Base-by-base conservation (phyloP, 805 yeast genomes). In the Metschnikowia kunwiensis region DNA sequence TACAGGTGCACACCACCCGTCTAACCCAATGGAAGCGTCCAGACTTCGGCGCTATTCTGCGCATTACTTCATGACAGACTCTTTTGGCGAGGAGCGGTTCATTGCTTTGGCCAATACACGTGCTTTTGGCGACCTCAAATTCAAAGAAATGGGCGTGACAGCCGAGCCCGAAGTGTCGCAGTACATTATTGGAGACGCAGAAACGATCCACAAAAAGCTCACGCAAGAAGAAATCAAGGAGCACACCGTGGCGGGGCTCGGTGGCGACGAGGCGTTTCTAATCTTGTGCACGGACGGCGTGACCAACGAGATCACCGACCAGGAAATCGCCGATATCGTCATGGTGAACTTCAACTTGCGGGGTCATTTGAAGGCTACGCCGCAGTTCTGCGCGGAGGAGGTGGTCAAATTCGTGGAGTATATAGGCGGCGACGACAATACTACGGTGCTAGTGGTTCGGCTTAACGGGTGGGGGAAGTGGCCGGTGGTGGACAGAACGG, bases 381-480 rank as follows among this genome's bases (percentile, higher is more conserved):
- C 97, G 1, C 95, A 86, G 50, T 74, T 66, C 29, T 86, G 94
- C 24, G 89, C 97, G 0, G 79, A 77, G 42, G 97, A 89, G 55
- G 84, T 93, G 13, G 77, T 91, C 9, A 74, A 80, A 50, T 93
- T 80, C 57, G 82, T 88, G 8, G 88, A 83, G 55, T 85, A 85
- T 27, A 74, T 89, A 7, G 95, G 95, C 10, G 93, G 95, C 2
- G 88, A 86, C 51, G 98, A 93, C 58, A 93, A 93, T 61, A 95
- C 97, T n/a, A 87, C 97, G 2, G 87, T 96, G 56, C 53, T 83
- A 44, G 85, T 93, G 4, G 60, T 91, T 8, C 68, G 94, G 41
- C 65, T 93, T 38, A 72, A 75, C 23, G 96, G 96, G 7, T 93
- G 98, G 98, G 96, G 96, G 5, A 74, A 78, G 37, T 93, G 98